Conservation (phyloP, 768 basidiomycete species). For the Goffeauzyma gilvescens region DNA sequence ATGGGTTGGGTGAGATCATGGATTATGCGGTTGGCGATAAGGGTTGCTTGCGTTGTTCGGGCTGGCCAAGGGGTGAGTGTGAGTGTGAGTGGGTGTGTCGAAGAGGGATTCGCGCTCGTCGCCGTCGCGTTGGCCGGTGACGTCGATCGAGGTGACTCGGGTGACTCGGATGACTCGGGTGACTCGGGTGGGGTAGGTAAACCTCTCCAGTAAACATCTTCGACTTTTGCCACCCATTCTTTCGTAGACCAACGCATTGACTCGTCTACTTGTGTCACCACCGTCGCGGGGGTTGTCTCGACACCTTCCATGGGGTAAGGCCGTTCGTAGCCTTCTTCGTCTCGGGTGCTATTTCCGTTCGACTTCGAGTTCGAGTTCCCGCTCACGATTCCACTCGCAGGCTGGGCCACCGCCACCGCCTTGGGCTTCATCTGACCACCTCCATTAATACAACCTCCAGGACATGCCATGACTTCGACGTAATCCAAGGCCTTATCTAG, state of each 20-base stretch:
- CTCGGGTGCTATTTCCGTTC: slow-evolving; percentile 17
- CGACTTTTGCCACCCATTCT: slow-evolving; percentile 64
- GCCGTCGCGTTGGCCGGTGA: neutral
- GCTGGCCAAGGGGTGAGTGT: neutral
- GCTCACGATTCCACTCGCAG: neutral
- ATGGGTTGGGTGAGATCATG: slow-evolving; percentile 10
- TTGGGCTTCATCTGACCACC: slow-evolving; percentile 54
- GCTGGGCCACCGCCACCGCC: neutral
- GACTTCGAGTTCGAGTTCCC: slow-evolving; percentile 28
- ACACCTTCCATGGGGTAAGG: slow-evolving; percentile 34
- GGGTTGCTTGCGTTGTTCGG: neutral
- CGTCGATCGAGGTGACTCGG: slow-evolving; percentile 1
- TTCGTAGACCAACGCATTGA: slow-evolving; percentile 61
- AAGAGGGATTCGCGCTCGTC: neutral
- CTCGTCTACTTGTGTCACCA: slow-evolving; percentile 28
- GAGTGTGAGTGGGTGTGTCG: neutral
- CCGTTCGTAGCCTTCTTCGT: slow-evolving; percentile 53
- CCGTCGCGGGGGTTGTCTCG: too few species aligned
- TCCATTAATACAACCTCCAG: slow-evolving; percentile 89
- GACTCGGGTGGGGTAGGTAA: slow-evolving; percentile 38
- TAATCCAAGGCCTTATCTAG: slow-evolving; percentile 29
- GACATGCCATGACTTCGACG: slow-evolving; percentile 75
- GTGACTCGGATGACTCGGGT: too few species aligned
- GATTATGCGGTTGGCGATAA: slow-evolving; percentile 2
- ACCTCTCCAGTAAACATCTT: slow-evolving; percentile 57